Evolutionary conservation across 1,139 yeast genomes (phyloP), one percentile per base, ranked within the genome.

Genomic region (Scheffersomyces illinoinensis): DNA sequence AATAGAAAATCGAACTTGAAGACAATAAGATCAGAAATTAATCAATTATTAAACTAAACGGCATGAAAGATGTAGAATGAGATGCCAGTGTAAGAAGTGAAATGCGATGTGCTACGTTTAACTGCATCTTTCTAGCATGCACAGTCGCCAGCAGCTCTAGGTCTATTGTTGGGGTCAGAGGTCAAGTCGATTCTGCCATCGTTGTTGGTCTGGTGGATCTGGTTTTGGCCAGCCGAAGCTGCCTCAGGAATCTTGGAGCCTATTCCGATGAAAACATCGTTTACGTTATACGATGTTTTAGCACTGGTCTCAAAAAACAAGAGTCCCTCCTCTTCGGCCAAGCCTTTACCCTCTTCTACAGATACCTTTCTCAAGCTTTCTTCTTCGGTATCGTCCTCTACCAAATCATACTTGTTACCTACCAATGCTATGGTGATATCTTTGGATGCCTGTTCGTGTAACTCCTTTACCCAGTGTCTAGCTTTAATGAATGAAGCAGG

Each of bases 401-500:
- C 87, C 75, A 95, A 79, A 76, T 95, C 99, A 63, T 85, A 84
- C 76, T 95, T 93, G 79, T 95, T 95, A 46, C 98, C 99, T 47
- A 93, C 97, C 53, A 95, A 81, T 2, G 98, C 98, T 72, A 95
- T 93, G 58, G 93, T 87, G 62, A 95, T 95, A 66, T 90, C 93
- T 64, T 92, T 92, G 46, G 90, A 83, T 23, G 98, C 98, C 76
- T 93, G 98, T 66, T 96, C 97, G 69, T 92, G 97, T 66, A 95
- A 83, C 73, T 95, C 98, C 70, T 92, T 92, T 60, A 95, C 98
- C 99, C 99, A 95, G 75, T 93, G 98, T 68, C 98, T 89, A n/a
- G 98, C 99, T 75, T 95, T 93, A 69, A 95, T 91, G 69, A 95
- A 93, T 21, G 97, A 90, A n/a, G 97, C 96, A 1, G 98, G 98